These are phyloP conservation scores for Glomus cerebriforme DNA, from an alignment of 192 early-diverging fungal genomes.

Conservation along the genomic window DNA sequence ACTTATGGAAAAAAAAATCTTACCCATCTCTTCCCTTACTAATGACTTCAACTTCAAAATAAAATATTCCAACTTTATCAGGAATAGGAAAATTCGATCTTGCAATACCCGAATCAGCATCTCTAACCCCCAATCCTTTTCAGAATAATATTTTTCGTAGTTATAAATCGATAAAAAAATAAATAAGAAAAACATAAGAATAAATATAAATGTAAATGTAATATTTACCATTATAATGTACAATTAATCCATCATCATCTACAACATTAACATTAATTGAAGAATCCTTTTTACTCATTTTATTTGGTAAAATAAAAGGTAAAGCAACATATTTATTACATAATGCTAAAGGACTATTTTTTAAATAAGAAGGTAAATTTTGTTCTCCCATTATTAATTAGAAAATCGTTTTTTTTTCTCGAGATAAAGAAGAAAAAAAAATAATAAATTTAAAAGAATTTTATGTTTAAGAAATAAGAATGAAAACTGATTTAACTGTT, in stretches of 20 bases:
- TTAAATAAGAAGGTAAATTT: constrained; percentile 3
- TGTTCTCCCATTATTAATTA: background rate
- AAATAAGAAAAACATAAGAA: too few relatives aligned
- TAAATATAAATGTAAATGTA: background rate
- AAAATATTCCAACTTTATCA: constrained; percentile 81
- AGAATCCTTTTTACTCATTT: background rate
- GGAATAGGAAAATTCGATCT: constrained; percentile 79
- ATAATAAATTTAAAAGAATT: too few relatives aligned
- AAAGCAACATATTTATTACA: background rate
- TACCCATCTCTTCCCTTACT: constrained; percentile 86
- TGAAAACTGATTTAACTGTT: too few relatives aligned
- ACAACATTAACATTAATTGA: background rate
- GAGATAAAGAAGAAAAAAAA: too few relatives aligned
- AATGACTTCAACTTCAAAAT: constrained; percentile 84
- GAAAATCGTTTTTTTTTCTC: too few relatives aligned
- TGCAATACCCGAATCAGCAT: constrained; percentile 80
- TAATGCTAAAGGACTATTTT: background rate
- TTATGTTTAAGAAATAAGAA: too few relatives aligned
- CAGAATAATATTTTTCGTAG: constrained; percentile 39
- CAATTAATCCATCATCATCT: background rate
- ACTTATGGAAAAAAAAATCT: background rate
- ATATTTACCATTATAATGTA: constrained; percentile 8
- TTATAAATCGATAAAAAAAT: too few relatives aligned
- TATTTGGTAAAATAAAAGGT: background rate
- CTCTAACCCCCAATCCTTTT: constrained; percentile 50